phyloP scores from a whole-genome alignment of 2,329 filamentous ascomycete genomes.

The Colletotrichum kahawae region DNA sequence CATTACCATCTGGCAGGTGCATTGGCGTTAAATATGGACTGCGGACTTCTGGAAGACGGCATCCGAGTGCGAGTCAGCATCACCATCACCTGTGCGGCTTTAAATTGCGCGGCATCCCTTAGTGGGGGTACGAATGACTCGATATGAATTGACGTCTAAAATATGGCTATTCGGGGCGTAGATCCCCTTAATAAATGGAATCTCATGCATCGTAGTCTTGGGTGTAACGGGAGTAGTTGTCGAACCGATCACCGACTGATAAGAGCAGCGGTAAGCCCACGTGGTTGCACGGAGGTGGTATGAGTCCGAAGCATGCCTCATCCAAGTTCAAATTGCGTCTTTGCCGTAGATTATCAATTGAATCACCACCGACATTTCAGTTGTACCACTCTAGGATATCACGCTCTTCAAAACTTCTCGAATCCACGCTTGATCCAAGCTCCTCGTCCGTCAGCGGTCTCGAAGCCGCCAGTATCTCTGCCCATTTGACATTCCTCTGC shows the following conservation, averaged over 20 bases:
- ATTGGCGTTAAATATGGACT: background rate
- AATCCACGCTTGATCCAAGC: background rate
- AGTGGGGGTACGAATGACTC: background rate
- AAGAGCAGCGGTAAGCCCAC: background rate
- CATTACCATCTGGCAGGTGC: fast-evolving
- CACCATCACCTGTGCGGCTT: background rate
- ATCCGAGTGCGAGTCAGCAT: background rate
- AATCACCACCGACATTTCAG: background rate
- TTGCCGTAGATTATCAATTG: background rate
- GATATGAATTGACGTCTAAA: background rate
- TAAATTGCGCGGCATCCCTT: background rate
- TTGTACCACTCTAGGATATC: background rate
- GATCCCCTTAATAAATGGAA: background rate
- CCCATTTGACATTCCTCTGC: background rate
- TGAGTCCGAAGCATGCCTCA: background rate
- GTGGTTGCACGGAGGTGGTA: background rate
- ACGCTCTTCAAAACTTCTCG: background rate
- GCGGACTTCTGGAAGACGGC: background rate
- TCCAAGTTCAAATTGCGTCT: background rate
- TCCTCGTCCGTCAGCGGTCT: background rate
- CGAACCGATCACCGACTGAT: background rate
- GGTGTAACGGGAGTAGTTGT: background rate
- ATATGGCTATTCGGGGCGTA: background rate
- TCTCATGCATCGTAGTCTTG: background rate
- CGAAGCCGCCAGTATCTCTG: background rate